Conservation (phyloP, 768 basidiomycete genomes). For the Russula olivacea region DNA sequence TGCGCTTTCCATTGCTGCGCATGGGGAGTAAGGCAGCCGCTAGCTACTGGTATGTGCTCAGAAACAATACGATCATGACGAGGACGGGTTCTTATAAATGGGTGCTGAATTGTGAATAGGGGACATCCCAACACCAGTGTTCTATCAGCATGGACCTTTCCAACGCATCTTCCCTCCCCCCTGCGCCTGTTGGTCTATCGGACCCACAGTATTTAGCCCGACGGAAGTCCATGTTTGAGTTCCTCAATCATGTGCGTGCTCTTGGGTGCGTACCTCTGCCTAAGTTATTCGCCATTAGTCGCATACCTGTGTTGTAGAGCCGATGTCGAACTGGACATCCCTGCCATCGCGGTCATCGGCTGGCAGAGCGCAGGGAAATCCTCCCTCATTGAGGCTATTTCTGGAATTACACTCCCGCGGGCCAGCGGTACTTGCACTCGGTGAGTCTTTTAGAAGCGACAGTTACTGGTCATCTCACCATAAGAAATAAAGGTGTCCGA, state of each 20-base stretch:
- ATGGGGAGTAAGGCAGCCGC: too few species aligned
- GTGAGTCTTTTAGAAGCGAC: slow-evolving; percentile 31
- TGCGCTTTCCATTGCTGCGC: too few species aligned
- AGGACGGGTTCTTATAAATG: not conserved
- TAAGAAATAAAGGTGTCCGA: slow-evolving; percentile 33
- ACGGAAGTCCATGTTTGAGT: slow-evolving; percentile 46
- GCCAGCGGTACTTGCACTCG: slow-evolving; percentile 71
- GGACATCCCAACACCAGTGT: not conserved
- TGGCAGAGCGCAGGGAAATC: slow-evolving; percentile 73
- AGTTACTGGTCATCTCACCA: not conserved
- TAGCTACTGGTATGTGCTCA: not conserved
- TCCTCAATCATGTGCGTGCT: slow-evolving; percentile 52
- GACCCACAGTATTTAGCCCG: slow-evolving; percentile 38
- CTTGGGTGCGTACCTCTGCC: slow-evolving; percentile 44
- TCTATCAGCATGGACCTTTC: not conserved
- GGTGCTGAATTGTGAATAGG: not conserved
- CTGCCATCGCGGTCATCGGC: slow-evolving; percentile 68
- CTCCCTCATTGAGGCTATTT: slow-evolving; percentile 71
- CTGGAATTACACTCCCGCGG: slow-evolving; percentile 63
- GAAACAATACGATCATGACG: not conserved
- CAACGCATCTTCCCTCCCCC: not conserved
- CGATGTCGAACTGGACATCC: slow-evolving; percentile 63
- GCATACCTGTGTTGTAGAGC: slow-evolving; percentile 37
- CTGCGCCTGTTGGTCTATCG: slow-evolving; percentile 44
- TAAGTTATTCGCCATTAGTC: slow-evolving; percentile 4